Base-by-base conservation (phyloP, 2,329 filamentous ascomycete genomes). In the Chaetomiaceae sp. region DNA sequence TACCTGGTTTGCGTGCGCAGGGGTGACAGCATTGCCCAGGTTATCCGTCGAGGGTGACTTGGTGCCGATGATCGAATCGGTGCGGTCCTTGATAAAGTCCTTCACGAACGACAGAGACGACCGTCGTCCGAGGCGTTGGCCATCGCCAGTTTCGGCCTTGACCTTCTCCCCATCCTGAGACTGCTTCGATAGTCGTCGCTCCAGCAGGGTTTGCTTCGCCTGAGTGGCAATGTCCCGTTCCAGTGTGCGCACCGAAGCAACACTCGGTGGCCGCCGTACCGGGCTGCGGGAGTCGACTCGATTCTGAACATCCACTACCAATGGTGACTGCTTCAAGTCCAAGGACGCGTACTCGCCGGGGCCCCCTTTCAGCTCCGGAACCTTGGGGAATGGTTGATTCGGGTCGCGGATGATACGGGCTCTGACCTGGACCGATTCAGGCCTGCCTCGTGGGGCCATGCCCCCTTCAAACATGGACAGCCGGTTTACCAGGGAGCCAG, bases 401-500 rank as follows among this genome's bases (percentile, higher is more conserved):
- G 77, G 73, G 57, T 87, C 86, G 42, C 89, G 82, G 33, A 95
- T 73, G 56, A 95, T 95, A 45, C 85, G 82, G 43, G 91, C 88
- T 16, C 87, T 93, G 10, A 96, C 90, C 40, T 90, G 91, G n/a
- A 95, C 82, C 0, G 89, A 91, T 62, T 91, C 88, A 5, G 84
- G 78, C 2, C 73, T 72, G 5, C 76, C 73, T 14, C 72, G 69
- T n/a, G 71, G 65, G 6, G 66, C 57, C 47, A 63, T 68, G n/a
- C 66, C 63, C 41, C 68, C 65, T 58, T 83, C 77, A 55, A 82
- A 82, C 64, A 79, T 73, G 23, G 76, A 78, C 21, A 82, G 65
- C 34, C 77, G 72, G 58, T 72, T 82, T 2, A 76, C 76, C 49
- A 82, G 71, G 2, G 78, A 81, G 7, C 71, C 72, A 6, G 78